phyloP scores from a whole-genome alignment of 306 rosid genomes.

The Casuarina equisetifolia region DNA sequence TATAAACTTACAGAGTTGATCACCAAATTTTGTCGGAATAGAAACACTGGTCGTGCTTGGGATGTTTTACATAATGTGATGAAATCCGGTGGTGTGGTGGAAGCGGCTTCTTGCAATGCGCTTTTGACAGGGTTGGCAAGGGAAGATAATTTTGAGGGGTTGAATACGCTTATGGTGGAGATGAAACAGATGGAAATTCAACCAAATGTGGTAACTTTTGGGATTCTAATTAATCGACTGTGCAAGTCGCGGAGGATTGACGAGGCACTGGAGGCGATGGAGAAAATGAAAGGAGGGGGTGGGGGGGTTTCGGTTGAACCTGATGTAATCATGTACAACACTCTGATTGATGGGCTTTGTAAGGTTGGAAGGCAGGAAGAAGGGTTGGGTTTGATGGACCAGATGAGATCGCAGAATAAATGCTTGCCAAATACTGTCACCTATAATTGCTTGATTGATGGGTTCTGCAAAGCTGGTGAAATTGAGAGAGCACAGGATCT shows the following conservation, averaged over 20 bases:
- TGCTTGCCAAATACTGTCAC: constrained; percentile 54
- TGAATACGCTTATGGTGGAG: constrained; percentile 58
- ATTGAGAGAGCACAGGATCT: constrained; percentile 54
- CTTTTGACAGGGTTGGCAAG: constrained; percentile 61
- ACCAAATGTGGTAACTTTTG: constrained; percentile 60
- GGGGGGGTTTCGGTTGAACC: constrained; percentile 40
- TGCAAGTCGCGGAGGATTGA: constrained; percentile 77
- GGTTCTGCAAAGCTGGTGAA: constrained; percentile 63
- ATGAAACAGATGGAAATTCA: constrained; percentile 64
- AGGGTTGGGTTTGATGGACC: constrained; percentile 52
- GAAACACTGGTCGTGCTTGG: constrained; percentile 58
- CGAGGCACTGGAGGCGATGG: constrained; percentile 60
- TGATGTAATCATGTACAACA: constrained; percentile 61
- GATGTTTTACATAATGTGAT: constrained; percentile 53
- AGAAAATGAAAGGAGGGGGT: constrained; percentile 43
- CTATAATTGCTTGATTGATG: constrained; percentile 77
- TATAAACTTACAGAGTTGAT: constrained; percentile 55
- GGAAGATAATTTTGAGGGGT: constrained; percentile 42
- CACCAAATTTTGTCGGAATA: constrained; percentile 45
- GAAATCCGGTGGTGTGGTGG: constrained; percentile 50
- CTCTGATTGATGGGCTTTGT: constrained; percentile 80
- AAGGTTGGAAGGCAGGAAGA: constrained; percentile 87
- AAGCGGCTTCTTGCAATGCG: constrained; percentile 67
- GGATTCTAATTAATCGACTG: constrained; percentile 57
- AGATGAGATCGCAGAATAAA: constrained; percentile 47